Evolutionary conservation across 75 land plant genomes (phyloP).

Genomic region (Selaginella tamariscina): DNA sequence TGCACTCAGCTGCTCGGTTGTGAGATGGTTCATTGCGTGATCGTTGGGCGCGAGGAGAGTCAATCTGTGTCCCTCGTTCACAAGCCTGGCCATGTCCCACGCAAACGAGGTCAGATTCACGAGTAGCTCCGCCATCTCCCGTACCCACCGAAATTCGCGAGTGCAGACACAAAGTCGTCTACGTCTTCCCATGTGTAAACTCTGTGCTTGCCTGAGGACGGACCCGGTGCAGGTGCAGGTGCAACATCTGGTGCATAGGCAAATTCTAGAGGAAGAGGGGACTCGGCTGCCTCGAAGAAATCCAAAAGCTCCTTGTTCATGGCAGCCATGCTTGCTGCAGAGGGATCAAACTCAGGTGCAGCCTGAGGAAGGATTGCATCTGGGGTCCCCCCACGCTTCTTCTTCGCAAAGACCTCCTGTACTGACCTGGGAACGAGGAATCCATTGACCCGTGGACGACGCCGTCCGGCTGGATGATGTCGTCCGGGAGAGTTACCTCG

Average conservation of each 20-base stretch:
- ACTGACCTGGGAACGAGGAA: not conserved
- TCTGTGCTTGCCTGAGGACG: not conserved
- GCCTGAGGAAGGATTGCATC: not conserved
- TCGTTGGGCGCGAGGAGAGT: slow-evolving; percentile 2
- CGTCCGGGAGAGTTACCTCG: not conserved
- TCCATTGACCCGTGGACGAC: slow-evolving; percentile 8
- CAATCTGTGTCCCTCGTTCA: slow-evolving; percentile 11
- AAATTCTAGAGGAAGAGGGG: not conserved
- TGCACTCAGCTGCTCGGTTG: not conserved
- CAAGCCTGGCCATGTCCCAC: slow-evolving; percentile 5
- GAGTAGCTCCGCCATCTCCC: slow-evolving; percentile 4
- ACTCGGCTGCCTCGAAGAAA: not conserved
- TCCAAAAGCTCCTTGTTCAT: not conserved
- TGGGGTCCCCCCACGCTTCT: not conserved
- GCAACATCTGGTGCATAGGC: not conserved
- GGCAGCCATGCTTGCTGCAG: not conserved
- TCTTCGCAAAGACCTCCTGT: not conserved
- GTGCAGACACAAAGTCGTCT: not conserved
- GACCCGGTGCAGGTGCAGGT: not conserved
- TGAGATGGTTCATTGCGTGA: slow-evolving; percentile 1
- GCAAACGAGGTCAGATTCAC: slow-evolving; percentile 8
- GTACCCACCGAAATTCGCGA: slow-evolving; percentile 6
- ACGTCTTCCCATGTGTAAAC: not conserved
- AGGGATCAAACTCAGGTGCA: not conserved
- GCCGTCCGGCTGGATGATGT: not conserved